Base-by-base conservation (phyloP, 139 green algal species). In the Ettlia oleoabundans region DNA sequence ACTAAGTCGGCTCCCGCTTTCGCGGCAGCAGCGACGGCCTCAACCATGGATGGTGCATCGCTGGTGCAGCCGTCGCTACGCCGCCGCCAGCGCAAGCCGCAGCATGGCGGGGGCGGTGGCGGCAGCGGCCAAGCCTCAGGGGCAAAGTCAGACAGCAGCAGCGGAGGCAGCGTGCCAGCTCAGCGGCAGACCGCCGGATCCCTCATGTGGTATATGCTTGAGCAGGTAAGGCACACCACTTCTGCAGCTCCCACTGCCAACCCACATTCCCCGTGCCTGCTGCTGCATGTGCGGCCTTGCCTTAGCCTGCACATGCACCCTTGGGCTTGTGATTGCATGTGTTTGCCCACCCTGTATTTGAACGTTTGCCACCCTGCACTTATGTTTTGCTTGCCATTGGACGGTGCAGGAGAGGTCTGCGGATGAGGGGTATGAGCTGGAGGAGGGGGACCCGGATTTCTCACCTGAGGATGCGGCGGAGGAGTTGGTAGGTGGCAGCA, bases 121-220 rank as follows among this genome's bases (percentile, higher is more conserved):
- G 37, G n/a, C n/a, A n/a, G n/a, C n/a, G n/a, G n/a, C n/a, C n/a
- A n/a, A n/a, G n/a, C n/a, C n/a, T n/a, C n/a, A n/a, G 8, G 10
- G 70, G 38, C 37, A 28, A 68, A 37, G 3, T 15, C 18, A 65
- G 51, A 1, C 52, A 80, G n/a, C 30, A 52, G 68, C 8, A 80
- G 73, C 73, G 73, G 72, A 9, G 72, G 73, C 73, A 68, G 52
- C 73, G 53, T 67, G 53, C 71, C 71, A 51, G 28, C 51, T 6
- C 37, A 52, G 35, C 73, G 73, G 35, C 35, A 53, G 24, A 80
- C 52, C 26, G 73, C 73, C 19, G 73, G 73, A 51, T 67, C 32
- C 51, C 73, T 52, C 18, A 80, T 80, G 73, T 80, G 73, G 73
- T 68, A 69, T 37, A 80, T 80, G 73, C 73, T 80, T 35, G 73